Percentiles rank a stretch among this genome's conserved stretches.
Conservation (phyloP, 1,284 basidiomycete species). For the Leccinum discolor region DNA sequence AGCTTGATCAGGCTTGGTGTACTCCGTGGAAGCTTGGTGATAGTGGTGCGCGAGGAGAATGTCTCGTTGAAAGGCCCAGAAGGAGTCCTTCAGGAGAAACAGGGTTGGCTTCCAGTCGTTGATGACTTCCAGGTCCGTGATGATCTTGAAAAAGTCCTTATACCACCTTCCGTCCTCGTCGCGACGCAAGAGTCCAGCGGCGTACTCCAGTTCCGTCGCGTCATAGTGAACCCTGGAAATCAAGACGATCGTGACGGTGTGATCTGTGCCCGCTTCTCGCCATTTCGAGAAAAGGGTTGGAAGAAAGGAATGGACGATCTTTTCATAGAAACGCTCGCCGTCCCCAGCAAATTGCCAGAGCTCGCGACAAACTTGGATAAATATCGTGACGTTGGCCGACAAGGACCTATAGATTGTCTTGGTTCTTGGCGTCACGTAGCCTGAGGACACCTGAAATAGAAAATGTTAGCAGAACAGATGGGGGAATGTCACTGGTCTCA, state of each 20-base stretch:
- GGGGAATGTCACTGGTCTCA: conserved; percentile 28
- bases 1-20: conserved; percentile 52
- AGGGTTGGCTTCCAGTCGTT: conserved; percentile 89
- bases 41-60: conserved; percentile 87
- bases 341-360: conserved; percentile 98
- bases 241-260: conserved; percentile 92
- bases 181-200: conserved; percentile 70
- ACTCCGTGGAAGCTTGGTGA: conserved; percentile 59
- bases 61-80: conserved; percentile 87
- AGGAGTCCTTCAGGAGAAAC: conserved; percentile 83
- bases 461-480: conserved; percentile 10
- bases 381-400: conserved; percentile 90
- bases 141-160: conserved; percentile 96
- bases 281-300: conserved; percentile 84
- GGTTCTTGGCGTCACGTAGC: conserved; percentile 80
- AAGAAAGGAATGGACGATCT: conserved; percentile 92
- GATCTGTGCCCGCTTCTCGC: conserved; percentile 85
- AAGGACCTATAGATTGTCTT: conserved; percentile 90
- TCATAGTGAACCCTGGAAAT: conserved; percentile 96
- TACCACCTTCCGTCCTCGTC: conserved; percentile 82
- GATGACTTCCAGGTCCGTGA: conserved; percentile 90
- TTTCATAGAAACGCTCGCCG: conserved; percentile 95
- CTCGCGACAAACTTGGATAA: conserved; percentile 95
- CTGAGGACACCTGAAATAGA: conserved; percentile 67
- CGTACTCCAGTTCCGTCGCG: conserved; percentile 76